Evolutionary conservation across 805 yeast genomes (phyloP).

Genomic region (Groenewaldozyma salmanticensis): DNA sequence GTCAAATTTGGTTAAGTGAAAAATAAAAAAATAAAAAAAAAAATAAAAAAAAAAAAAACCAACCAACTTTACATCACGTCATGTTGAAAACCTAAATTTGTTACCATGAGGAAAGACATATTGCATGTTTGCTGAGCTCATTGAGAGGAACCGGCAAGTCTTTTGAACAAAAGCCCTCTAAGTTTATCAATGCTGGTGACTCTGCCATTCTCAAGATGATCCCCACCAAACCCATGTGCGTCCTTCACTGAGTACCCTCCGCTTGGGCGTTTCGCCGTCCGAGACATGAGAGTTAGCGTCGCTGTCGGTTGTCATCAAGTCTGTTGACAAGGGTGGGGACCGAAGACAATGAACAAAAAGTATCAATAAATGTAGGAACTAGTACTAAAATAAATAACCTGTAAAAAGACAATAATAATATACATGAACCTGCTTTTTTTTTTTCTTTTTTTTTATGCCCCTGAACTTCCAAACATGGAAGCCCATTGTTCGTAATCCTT

Average conservation of each 20-base stretch:
- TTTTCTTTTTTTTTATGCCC: slow-evolving; percentile 50
- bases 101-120: no score
- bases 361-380: no score
- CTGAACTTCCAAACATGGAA: slow-evolving; percentile 72
- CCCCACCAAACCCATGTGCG: slow-evolving; percentile 87
- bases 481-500: slow-evolving; percentile 86
- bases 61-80: no score
- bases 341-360: no score
- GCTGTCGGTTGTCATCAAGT: slow-evolving; percentile 99
- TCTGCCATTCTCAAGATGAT: slow-evolving; percentile 89
- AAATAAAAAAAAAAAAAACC: no score
- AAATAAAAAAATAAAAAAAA: no score
- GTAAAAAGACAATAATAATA: no score
- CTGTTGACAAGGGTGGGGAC: slow-evolving; percentile 88
- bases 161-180: slow-evolving; percentile 81
- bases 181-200: slow-evolving; percentile 93
- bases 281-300: slow-evolving; percentile 99
- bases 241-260: slow-evolving; percentile 94
- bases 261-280: slow-evolving; percentile 96
- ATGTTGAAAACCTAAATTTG: no score
- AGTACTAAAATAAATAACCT: no score
- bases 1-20: neutral
- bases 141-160: slow-evolving; percentile 86
- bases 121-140: slow-evolving; percentile 71
- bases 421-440: no score